Evolutionary conservation across 176 grass and related monocot species (phyloP).

Genomic region (Juncus inflexus): DNA sequence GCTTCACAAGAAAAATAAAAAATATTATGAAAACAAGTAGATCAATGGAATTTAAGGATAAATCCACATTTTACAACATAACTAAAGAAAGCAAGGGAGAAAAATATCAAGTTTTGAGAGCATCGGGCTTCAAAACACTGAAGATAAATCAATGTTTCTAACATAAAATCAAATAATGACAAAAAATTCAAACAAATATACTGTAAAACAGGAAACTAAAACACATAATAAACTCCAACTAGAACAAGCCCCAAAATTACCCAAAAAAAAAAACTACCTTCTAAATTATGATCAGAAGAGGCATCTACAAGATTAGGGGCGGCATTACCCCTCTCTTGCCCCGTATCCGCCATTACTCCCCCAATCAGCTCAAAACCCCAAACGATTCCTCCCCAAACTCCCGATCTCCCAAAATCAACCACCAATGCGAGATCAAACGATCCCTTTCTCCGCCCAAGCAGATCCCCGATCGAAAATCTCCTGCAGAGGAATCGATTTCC

Average conservation of each 20-base stretch:
- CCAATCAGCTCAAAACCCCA: slow-evolving; percentile 5
- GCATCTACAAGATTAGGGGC: slow-evolving; percentile 20
- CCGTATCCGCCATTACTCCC: slow-evolving; percentile 27
- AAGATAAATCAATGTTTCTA: neutral
- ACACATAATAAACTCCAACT: neutral
- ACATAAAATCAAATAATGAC: slow-evolving; percentile 18
- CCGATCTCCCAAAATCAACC: slow-evolving; percentile 24
- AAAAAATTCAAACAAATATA: slow-evolving; percentile 3
- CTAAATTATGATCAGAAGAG: slow-evolving; percentile 25
- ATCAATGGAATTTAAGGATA: slow-evolving; percentile 11
- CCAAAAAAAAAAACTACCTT: slow-evolving; percentile 12
- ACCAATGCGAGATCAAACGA: slow-evolving; percentile 18
- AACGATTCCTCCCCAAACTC: slow-evolving; percentile 5
- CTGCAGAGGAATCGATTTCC: slow-evolving; percentile 11
- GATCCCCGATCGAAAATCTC: slow-evolving; percentile 28
- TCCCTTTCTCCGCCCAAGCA: slow-evolving; percentile 5
- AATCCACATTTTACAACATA: slow-evolving; percentile 8
- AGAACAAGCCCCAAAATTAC: no score
- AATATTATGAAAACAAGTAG: neutral
- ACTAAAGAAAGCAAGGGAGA: neutral
- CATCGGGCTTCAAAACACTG: neutral
- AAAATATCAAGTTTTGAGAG: slow-evolving; percentile 11
- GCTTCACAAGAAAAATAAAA: slow-evolving; percentile 1
- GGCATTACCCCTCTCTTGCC: slow-evolving; percentile 23
- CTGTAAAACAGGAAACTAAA: neutral